Base-by-base conservation (phyloP, 2,329 filamentous ascomycete species). In the Claviceps capensis region DNA sequence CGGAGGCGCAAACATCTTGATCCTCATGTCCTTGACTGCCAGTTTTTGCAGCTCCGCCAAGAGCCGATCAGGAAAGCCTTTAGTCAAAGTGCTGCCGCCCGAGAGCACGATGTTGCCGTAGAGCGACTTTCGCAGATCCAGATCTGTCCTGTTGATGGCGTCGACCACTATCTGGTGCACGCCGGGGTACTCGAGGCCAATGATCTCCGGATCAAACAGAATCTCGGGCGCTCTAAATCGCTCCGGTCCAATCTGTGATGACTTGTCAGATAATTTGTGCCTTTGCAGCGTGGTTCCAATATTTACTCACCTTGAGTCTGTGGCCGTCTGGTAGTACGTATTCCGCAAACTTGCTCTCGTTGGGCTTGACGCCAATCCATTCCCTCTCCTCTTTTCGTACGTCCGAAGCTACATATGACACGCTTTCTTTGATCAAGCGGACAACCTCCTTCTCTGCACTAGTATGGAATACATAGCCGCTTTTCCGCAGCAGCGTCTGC, bases 371-470 rank as follows among this genome's bases (percentile, higher is more conserved):
- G 19, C 84, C 82, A 53, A 84, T 78, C 89, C 90, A 98, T 57
- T 97, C 93, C 70, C 95, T 95, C 72, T 98, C 93, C 68, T 98
- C 93, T 61, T 86, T 89, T 65, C 85, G 85, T 7, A 93, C 90
- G 67, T 97, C 90, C 50, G 86, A 72, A 23, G 93, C 89, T 41
- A 98, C 85, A 66, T 97, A 98, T 53, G 87, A 86, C 47, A 88
- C 85, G 64, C 86, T 87, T 76, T 98, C 93, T 73, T 98, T 98
- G 72, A 98, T 96, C 68, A 88, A 78, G 58, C 91, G 82, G 53
- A 98, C 93, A n/a, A 96, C 89, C 71, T 98, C 93, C 73, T 98
- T 98, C 75, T 98, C 93, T 13, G 93, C 93, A 65, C 89, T 96
- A 17, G 93, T 98, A 70, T 97, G 91, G 67, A 98, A 95, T 17